phyloP scores from a whole-genome alignment of 139 green algal genomes.

The Pseudopediastrum boryanum region DNA sequence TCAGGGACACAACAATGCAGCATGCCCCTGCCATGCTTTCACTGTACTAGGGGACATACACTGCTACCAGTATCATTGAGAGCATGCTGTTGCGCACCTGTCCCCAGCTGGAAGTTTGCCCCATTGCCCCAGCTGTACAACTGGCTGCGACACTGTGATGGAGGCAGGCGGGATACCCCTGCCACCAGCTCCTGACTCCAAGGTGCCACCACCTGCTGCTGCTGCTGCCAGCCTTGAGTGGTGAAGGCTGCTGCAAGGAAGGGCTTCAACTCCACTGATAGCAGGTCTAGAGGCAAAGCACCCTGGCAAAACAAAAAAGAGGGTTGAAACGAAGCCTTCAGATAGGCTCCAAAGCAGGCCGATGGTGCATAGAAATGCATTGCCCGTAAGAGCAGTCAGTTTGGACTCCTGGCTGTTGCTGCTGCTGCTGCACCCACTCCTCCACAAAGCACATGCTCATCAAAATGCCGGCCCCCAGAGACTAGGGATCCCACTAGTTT shows the following conservation, averaged over 20 bases:
- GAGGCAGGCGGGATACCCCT: slow-evolving; percentile 9
- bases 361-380: no score
- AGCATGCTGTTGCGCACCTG: slow-evolving; percentile 53
- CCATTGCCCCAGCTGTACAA: slow-evolving; percentile 91
- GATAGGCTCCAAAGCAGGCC: neutral
- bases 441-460: neutral
- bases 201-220: neutral
- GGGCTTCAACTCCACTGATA: slow-evolving; percentile 64
- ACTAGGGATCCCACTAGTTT: no score
- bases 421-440: neutral
- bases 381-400: neutral
- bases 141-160: no score
- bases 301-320: slow-evolving; percentile 41
- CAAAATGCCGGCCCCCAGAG: neutral
- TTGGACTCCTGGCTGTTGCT: neutral
- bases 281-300: slow-evolving; percentile 82
- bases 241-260: slow-evolving; percentile 32
- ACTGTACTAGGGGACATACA: slow-evolving; percentile 11
- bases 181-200: neutral
- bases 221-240: neutral
- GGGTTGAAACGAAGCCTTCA: neutral
- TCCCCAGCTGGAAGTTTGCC: slow-evolving; percentile 93
- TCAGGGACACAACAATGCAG: neutral
- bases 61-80: slow-evolving; percentile 1
- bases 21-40: neutral